Conservation (phyloP, 306 rosid genomes). For the Dalbergia cochinchinensis region DNA sequence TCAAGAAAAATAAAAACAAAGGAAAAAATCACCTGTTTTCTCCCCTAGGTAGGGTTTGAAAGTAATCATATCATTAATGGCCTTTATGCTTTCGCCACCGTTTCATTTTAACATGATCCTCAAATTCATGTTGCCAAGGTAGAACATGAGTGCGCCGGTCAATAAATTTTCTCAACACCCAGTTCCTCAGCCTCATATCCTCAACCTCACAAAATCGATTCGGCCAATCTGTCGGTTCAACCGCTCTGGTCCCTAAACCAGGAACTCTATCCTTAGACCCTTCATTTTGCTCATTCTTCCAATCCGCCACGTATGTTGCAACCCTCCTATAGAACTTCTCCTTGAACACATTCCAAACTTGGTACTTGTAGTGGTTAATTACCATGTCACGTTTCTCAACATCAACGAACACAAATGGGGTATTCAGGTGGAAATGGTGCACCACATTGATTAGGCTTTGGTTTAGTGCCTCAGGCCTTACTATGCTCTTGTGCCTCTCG, state of each 20-base stretch:
- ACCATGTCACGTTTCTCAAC: conserved; percentile 55
- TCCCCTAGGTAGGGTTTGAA: not conserved
- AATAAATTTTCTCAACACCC: conserved; percentile 49
- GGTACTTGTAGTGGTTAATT: conserved; percentile 88
- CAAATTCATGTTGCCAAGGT: conserved; percentile 66
- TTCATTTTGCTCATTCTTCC: conserved; percentile 66
- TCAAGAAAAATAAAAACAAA: not conserved
- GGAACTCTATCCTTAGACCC: conserved; percentile 86
- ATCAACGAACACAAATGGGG: conserved; percentile 55
- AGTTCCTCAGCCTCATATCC: conserved; percentile 57
- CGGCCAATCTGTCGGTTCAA: conserved; percentile 76
- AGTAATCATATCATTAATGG: not conserved
- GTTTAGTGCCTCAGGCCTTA: conserved; percentile 73
- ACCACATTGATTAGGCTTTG: conserved; percentile 76
- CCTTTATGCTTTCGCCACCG: not conserved
- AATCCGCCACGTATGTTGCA: conserved; percentile 80
- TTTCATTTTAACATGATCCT: not conserved
- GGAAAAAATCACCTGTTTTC: too few relatives aligned
- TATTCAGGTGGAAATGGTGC: conserved; percentile 76
- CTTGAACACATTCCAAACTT: conserved; percentile 87
- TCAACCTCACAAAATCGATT: conserved; percentile 73
- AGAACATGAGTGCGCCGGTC: conserved; percentile 52
- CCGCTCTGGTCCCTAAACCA: conserved; percentile 73
- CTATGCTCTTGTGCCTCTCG: conserved; percentile 90
- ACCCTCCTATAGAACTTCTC: conserved; percentile 81